Base-by-base conservation (phyloP, 2,329 filamentous ascomycete species). In the Penicillium expansum region DNA sequence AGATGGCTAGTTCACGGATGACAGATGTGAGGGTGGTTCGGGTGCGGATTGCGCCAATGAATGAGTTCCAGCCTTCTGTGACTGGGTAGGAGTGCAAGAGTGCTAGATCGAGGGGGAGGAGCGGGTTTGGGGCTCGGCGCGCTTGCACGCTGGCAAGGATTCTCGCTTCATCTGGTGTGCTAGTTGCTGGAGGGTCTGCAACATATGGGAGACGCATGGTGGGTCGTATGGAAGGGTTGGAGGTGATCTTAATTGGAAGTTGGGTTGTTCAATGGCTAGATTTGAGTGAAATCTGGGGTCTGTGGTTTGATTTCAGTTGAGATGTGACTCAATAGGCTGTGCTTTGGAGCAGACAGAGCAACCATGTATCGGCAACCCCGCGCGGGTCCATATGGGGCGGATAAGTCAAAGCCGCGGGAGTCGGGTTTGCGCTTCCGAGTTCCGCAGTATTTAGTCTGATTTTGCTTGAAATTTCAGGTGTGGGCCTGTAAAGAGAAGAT, bases 1-100 rank as follows among this genome's bases (percentile, higher is more conserved):
- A 91, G 65, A 96, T 92, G 62, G 89, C 87, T 18, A 92, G 79
- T 78, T 96, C 91, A 63, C 89, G 86, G 52, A 91, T 67, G 33
- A 76, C 69, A 3, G 75, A 71, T 3, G 79, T 68, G 3, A 85
- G 73, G 13, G 76, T 79, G 6, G 81, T 85, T 56, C 75, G 71
- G 1, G 79, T 82, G 43, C 83, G 80, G 43, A 85, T 82, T 37
- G 82, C 75, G 41, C 81, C 80, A 32, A 85, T 74, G 63, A 84
- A 84, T 20, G 78, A 74, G 67, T 84, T 85, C 81, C 82, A 85
- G 52, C 82, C 83, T 66, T 84, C 81, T 41, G 82, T 77, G 14
- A 85, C 76, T 3, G 80, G 79, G 41, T 80, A 82, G 4, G 81
- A 78, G 65, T 84, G 82, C 3, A 85, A 73, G 7, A 84, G 74